Evolutionary conservation across 306 rosid genomes (phyloP).

Genomic region (Lathyrus aphaca): DNA sequence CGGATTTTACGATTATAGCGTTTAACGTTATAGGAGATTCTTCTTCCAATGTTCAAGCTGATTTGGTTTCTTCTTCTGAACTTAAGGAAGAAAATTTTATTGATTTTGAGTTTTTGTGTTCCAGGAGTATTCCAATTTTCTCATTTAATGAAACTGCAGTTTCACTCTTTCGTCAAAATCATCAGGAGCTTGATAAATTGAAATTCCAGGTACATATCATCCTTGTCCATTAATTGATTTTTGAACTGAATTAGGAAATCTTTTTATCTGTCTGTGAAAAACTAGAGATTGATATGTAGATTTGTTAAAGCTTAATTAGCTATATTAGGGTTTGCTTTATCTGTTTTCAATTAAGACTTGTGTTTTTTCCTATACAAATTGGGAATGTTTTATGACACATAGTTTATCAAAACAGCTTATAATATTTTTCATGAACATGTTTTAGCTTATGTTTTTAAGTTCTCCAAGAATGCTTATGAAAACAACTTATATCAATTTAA

Average conservation of each 20-base stretch:
- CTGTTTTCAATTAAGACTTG: no score
- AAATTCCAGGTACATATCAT: conserved; percentile 40
- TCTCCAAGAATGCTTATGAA: no score
- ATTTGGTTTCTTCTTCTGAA: conserved; percentile 34
- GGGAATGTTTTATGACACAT: no score
- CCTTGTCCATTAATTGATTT: neutral
- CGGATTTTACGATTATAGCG: conserved; percentile 37
- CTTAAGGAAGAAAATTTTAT: conserved; percentile 34
- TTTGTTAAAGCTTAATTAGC: no score
- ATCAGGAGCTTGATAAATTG: neutral
- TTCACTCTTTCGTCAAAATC: conserved; percentile 28
- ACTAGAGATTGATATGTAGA: no score
- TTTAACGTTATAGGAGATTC: conserved; percentile 32
- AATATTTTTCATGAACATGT: no score
- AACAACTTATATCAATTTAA: no score
- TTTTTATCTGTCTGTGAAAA: neutral
- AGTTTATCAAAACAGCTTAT: no score
- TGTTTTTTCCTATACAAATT: no score
- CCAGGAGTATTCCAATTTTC: conserved; percentile 23
- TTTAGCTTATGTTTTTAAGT: no score
- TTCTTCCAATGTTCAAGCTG: neutral
- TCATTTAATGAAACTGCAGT: conserved; percentile 41
- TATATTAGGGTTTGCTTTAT: no score
- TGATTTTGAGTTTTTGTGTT: conserved; percentile 50
- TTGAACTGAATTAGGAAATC: neutral